These are phyloP conservation scores for Hydnomerulius pinastri DNA, from an alignment of 768 basidiomycete genomes.

Conservation along the genomic window DNA sequence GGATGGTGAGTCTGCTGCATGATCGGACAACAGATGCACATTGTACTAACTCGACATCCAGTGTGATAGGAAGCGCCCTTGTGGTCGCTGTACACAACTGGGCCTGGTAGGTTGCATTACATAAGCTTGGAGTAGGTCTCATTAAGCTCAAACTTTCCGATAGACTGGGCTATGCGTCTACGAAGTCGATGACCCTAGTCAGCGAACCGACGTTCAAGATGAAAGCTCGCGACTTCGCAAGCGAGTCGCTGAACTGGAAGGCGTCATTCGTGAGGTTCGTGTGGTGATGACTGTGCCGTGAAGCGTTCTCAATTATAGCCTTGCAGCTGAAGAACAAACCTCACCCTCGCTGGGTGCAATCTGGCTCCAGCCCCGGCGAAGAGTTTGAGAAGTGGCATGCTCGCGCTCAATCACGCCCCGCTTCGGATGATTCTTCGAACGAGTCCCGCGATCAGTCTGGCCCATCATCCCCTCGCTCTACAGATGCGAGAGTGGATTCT, in stretches of 20 bases:
- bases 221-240: constrained; percentile 68
- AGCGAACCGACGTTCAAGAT: constrained; percentile 52
- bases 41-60: constrained; percentile 11
- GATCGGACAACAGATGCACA: background rate
- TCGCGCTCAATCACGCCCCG: constrained; percentile 18
- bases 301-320: background rate
- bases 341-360: constrained; percentile 59
- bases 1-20: constrained; percentile 56
- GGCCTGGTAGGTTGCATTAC: constrained; percentile 37
- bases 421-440: constrained; percentile 11
- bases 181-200: constrained; percentile 75
- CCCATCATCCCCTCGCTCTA: background rate
- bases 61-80: constrained; percentile 52
- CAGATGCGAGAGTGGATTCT: constrained; percentile 2
- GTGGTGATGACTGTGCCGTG: background rate
- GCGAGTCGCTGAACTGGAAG: constrained; percentile 81
- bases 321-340: constrained; percentile 70
- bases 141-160: constrained; percentile 1
- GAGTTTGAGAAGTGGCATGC: constrained; percentile 30
- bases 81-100: constrained; percentile 45
- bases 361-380: constrained; percentile 23
- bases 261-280: constrained; percentile 76
- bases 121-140: constrained; percentile 25
- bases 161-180: constrained; percentile 85
- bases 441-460: constrained; percentile 8